Evolutionary conservation across 2,329 filamentous ascomycete species (phyloP).

Genomic region (Botryotinia calthae): DNA sequence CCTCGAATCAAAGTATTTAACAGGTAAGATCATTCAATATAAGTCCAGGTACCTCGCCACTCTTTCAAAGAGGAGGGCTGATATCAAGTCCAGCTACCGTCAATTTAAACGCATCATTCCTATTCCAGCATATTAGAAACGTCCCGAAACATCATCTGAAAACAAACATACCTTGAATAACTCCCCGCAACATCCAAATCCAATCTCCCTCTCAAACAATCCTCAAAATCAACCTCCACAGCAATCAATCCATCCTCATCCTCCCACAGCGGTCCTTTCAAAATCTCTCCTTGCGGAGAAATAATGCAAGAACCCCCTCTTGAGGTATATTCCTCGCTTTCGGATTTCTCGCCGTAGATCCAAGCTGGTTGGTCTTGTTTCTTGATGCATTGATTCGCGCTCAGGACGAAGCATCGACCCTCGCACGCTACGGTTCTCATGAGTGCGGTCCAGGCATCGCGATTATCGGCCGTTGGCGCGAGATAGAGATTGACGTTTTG

Average conservation of each 20-base stretch:
- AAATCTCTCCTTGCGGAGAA: neutral
- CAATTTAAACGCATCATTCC: neutral
- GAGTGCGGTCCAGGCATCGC: neutral
- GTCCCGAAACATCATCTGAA: accelerated
- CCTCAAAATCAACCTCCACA: neutral
- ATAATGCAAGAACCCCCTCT: neutral
- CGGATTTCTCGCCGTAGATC: neutral
- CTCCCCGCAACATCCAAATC: neutral
- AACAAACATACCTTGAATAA: neutral
- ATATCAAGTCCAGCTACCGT: neutral
- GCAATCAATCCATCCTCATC: neutral
- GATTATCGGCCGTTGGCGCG: neutral
- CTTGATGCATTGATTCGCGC: neutral
- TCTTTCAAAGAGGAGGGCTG: neutral
- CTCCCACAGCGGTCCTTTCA: neutral
- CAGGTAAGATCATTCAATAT: neutral
- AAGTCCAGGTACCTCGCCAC: neutral
- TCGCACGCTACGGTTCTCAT: neutral
- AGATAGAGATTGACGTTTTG: conserved; percentile 1
- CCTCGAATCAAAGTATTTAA: neutral
- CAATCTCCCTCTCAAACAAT: neutral
- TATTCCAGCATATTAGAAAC: neutral
- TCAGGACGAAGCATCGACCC: neutral
- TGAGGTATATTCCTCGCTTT: neutral
- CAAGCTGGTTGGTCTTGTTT: neutral